These are phyloP conservation scores for Monascus ruber DNA, from an alignment of 2,329 filamentous ascomycete genomes.

Conservation along the genomic window DNA sequence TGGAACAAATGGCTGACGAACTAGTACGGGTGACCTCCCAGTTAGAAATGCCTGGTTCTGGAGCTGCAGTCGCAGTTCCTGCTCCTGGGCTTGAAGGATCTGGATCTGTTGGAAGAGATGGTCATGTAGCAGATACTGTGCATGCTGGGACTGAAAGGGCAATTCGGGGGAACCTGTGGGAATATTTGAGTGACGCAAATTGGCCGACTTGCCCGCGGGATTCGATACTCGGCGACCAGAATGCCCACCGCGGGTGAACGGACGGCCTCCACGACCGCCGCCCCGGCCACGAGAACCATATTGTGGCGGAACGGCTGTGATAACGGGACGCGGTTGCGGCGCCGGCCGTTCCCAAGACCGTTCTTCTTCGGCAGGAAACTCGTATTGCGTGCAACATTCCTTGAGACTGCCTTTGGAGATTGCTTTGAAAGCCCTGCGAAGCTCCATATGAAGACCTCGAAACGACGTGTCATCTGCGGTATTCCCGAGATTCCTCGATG, in stretches of 20 bases:
- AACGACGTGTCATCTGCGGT: constrained; percentile 94
- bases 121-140: constrained; percentile 37
- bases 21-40: constrained; percentile 28
- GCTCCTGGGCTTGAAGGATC: constrained; percentile 39
- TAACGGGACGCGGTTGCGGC: constrained; percentile 44
- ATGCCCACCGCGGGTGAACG: constrained; percentile 37
- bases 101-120: constrained; percentile 40
- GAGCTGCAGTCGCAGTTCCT: constrained; percentile 37
- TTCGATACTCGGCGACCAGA: constrained; percentile 46
- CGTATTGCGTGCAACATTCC: constrained; percentile 77
- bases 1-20: constrained; percentile 31
- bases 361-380: constrained; percentile 73
- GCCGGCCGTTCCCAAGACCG: constrained; percentile 45
- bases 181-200: constrained; percentile 26
- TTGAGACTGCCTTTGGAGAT: constrained; percentile 68
- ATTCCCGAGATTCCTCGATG: constrained; percentile 78
- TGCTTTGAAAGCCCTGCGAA: constrained; percentile 76
- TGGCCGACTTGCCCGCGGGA: constrained; percentile 35
- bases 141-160: constrained; percentile 34
- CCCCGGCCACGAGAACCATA: constrained; percentile 39
- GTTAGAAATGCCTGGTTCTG: constrained; percentile 35
- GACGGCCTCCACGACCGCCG: constrained; percentile 38
- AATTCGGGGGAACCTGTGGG: constrained; percentile 26
- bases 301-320: constrained; percentile 31
- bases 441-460: constrained; percentile 76